Evolutionary conservation across 495 filamentous ascomycete species (phyloP).

Genomic region (Neurospora sp.): DNA sequence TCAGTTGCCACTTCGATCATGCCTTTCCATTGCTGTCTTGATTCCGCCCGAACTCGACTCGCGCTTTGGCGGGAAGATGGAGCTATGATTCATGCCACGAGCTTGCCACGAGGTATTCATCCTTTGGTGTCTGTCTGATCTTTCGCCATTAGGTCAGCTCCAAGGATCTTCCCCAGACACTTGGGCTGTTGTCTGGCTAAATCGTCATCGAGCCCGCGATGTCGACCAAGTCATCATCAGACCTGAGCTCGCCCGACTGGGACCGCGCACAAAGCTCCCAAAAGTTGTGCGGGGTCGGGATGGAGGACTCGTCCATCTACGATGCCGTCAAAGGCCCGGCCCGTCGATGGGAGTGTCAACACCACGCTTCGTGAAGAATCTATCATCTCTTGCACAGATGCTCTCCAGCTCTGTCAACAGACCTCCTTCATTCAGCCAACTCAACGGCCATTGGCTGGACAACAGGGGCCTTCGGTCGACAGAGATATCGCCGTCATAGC

Average conservation of each 20-base stretch:
- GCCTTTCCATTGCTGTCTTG: not conserved
- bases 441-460: slow-evolving; percentile 12
- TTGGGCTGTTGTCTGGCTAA: not conserved
- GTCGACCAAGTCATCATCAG: not conserved
- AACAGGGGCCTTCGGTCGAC: slow-evolving; percentile 6
- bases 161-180: not conserved
- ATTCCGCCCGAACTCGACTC: not conserved
- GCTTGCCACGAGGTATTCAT: not conserved
- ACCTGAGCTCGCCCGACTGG: not conserved
- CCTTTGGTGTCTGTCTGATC: not conserved
- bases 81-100: not conserved
- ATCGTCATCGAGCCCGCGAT: not conserved
- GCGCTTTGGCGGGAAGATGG: not conserved
- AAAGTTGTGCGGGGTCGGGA: not conserved
- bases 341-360: not conserved
- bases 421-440: slow-evolving; percentile 21
- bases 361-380: not conserved
- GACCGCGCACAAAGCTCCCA: not conserved
- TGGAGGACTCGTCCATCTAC: not conserved
- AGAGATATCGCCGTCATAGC: slow-evolving; percentile 7
- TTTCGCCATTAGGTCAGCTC: not conserved
- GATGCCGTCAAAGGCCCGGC: not conserved
- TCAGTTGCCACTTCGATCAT: not conserved
- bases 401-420: slow-evolving; percentile 16
- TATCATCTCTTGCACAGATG: not conserved